phyloP scores from a whole-genome alignment of 345 rosid genomes.

The Brassica nigra region DNA sequence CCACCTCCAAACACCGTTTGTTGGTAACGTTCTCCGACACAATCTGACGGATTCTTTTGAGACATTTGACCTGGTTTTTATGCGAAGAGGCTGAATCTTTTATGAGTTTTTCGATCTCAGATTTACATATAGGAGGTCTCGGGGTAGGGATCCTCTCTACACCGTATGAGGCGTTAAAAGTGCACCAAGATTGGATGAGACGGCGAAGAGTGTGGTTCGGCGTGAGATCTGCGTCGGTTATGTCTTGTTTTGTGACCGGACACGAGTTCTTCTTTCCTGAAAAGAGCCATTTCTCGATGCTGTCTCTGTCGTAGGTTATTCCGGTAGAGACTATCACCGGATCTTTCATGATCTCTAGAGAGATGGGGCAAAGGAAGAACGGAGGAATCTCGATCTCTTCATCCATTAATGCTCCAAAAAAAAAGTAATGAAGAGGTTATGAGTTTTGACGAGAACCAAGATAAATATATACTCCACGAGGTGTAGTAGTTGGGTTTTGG shows the following conservation, averaged over 20 bases:
- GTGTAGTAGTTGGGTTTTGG: conserved; percentile 32
- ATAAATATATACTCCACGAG: conserved; percentile 27
- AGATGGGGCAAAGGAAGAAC: conserved; percentile 70
- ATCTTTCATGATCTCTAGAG: conserved; percentile 73
- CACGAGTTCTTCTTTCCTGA: conserved; percentile 54
- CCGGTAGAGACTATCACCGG: conserved; percentile 68
- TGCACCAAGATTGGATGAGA: conserved; percentile 92
- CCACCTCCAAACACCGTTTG: conserved; percentile 69
- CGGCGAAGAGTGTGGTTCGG: conserved; percentile 91
- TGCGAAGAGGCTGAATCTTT: conserved; percentile 51
- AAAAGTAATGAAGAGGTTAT: not conserved
- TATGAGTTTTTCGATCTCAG: conserved; percentile 64
- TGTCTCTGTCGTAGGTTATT: conserved; percentile 67
- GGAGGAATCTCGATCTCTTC: conserved; percentile 65
- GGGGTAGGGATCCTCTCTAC: conserved; percentile 90
- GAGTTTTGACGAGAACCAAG: not conserved
- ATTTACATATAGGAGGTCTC: conserved; percentile 59
- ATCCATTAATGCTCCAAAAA: conserved; percentile 43
- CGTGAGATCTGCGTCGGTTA: conserved; percentile 60
- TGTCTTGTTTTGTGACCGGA: conserved; percentile 70
- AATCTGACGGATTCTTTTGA: conserved; percentile 55
- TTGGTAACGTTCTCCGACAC: conserved; percentile 58
- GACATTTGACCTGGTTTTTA: conserved; percentile 49
- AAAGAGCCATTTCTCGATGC: conserved; percentile 70
- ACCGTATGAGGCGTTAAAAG: conserved; percentile 76